phyloP scores from a whole-genome alignment of 2,329 filamentous ascomycete genomes.

The Didymella lethalis region DNA sequence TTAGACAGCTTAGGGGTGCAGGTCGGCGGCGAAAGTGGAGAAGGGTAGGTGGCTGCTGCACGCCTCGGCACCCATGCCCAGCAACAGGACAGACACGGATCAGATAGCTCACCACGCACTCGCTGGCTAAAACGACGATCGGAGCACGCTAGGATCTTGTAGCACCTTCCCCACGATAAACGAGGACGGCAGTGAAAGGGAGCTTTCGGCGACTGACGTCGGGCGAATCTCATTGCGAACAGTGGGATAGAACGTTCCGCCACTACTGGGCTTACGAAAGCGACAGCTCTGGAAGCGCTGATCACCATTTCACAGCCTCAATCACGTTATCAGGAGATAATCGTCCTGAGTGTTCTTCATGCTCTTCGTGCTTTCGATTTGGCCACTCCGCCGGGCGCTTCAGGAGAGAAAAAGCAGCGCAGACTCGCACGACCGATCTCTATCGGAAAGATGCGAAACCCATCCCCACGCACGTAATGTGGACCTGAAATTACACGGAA shows the following conservation, averaged over 20 bases:
- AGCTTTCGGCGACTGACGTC: slow-evolving; percentile 20
- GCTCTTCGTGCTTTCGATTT: background rate
- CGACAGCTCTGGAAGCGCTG: slow-evolving; percentile 10
- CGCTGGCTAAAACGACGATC: slow-evolving; percentile 24
- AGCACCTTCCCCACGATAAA: slow-evolving; percentile 33
- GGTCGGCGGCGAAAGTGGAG: slow-evolving; percentile 18
- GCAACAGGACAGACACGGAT: slow-evolving; percentile 16
- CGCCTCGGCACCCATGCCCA: slow-evolving; percentile 19
- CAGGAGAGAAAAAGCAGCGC: slow-evolving; percentile 6
- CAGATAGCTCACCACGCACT: slow-evolving; percentile 20
- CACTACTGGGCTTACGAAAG: slow-evolving; percentile 14
- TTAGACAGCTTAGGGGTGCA: slow-evolving; percentile 17
- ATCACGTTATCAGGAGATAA: background rate
- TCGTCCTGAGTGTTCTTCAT: background rate
- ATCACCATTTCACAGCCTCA: slow-evolving; percentile 1
- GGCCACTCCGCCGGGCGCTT: background rate
- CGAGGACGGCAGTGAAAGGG: slow-evolving; percentile 25
- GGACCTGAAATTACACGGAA: slow-evolving; percentile 8
- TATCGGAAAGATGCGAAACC: slow-evolving; percentile 6
- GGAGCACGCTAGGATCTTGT: slow-evolving; percentile 34
- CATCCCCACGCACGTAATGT: slow-evolving; percentile 3
- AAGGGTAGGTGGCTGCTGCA: slow-evolving; percentile 12
- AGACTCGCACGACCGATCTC: background rate
- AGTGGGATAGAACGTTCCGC: slow-evolving; percentile 4
- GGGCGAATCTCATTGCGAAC: slow-evolving; percentile 3